Percentiles rank a stretch among this genome's conserved stretches.
Evolutionary conservation across 139 green algal species (phyloP).

Genomic region (Gonium pectorale): DNA sequence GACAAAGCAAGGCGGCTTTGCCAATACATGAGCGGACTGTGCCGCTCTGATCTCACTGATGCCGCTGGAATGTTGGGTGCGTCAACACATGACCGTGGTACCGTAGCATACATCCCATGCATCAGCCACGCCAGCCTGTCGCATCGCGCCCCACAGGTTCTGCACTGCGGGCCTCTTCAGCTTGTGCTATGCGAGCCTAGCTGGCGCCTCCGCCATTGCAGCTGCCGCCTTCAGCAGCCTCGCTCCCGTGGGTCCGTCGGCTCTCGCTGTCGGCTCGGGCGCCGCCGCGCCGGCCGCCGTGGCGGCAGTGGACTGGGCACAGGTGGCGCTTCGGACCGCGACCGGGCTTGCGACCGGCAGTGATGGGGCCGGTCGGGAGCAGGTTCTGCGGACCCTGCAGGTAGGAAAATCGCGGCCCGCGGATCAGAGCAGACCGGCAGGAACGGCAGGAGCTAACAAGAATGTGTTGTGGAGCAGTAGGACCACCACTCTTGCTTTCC

Average conservation of each 20-base stretch:
- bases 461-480: not conserved
- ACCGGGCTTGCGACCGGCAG: not conserved
- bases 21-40: not conserved
- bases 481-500: not conserved
- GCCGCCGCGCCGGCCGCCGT: not conserved
- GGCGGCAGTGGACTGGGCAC: conserved; percentile 22
- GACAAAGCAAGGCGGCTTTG: not conserved
- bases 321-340: conserved; percentile 2
- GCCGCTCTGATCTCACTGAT: not conserved
- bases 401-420: not conserved
- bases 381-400: conserved; percentile 30
- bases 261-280: not conserved
- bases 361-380: not conserved
- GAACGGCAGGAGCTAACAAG: not conserved
- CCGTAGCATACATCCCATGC: not conserved
- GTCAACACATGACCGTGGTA: not conserved
- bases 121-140: not conserved
- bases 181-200: not conserved
- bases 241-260: not conserved
- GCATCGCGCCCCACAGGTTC: not conserved
- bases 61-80: not conserved
- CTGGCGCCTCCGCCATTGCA: not conserved
- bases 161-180: not conserved
- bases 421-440: not conserved
- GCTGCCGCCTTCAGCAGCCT: conserved; percentile 9